Conservation (phyloP, 2,329 filamentous ascomycete species). For the Cadophora luteo-olivacea region DNA sequence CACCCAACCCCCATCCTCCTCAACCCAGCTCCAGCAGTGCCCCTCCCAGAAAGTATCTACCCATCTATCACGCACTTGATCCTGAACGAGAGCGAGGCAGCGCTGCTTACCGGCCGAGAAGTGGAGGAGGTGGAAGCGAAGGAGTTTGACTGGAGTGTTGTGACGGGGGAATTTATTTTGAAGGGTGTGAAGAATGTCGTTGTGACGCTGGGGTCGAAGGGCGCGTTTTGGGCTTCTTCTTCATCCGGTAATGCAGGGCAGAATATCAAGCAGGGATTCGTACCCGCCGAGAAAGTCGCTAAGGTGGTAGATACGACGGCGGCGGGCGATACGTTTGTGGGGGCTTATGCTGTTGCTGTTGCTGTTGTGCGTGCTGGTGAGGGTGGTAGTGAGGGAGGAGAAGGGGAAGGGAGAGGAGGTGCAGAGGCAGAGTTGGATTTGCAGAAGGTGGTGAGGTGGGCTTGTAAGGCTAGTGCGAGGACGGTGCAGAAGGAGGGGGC, state of each 20-base stretch:
- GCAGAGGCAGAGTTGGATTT: conserved; percentile 45
- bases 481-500: conserved; percentile 72
- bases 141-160: conserved; percentile 45
- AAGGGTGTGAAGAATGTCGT: conserved; percentile 79
- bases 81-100: conserved; percentile 90
- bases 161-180: conserved; percentile 66
- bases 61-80: conserved; percentile 76
- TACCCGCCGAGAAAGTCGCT: conserved; percentile 70
- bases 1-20: conserved; percentile 60
- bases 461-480: conserved; percentile 67
- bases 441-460: conserved; percentile 60
- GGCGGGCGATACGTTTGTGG: conserved; percentile 93
- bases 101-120: conserved; percentile 66
- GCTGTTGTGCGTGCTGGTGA: conserved; percentile 61
- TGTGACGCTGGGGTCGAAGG: conserved; percentile 82
- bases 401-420: too few relatives aligned
- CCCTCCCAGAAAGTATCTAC: conserved; percentile 71
- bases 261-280: conserved; percentile 53
- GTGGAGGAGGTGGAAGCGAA: conserved; percentile 49
- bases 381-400: conserved; percentile 15
- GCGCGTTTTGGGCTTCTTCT: conserved; percentile 69
- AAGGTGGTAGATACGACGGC: conserved; percentile 91
- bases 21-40: conserved; percentile 82
- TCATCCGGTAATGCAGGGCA: background rate
- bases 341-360: conserved; percentile 82